A percentile compares a stretch with the other conserved stretches of the same genome.
These are phyloP conservation scores for Triadica sebifera DNA, from an alignment of 345 rosid species.

Conservation along the genomic window DNA sequence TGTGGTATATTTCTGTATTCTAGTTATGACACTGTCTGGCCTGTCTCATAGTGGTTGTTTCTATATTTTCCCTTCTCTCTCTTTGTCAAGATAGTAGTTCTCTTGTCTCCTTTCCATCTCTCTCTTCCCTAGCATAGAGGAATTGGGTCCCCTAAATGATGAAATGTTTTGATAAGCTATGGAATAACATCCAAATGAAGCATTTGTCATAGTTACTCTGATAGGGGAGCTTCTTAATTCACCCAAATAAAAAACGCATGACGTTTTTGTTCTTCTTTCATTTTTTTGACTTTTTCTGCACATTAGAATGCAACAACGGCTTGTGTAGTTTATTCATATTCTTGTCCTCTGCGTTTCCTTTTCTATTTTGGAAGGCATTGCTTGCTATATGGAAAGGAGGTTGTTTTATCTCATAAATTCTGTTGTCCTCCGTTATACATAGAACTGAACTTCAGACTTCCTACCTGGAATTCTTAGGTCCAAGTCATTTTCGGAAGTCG, in stretches of 20 bases:
- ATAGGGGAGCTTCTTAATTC: slow-evolving; percentile 37
- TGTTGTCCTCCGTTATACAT: background rate
- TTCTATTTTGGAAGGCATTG: background rate
- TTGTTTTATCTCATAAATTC: no score
- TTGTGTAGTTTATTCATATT: background rate
- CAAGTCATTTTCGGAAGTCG: background rate
- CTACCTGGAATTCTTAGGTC: background rate
- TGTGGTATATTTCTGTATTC: background rate
- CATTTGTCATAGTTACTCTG: slow-evolving; percentile 87
- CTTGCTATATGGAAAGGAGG: no score
- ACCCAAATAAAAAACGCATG: background rate
- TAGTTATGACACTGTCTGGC: background rate
- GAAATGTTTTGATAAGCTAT: slow-evolving; percentile 49
- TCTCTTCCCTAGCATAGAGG: background rate
- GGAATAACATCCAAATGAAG: slow-evolving; percentile 63
- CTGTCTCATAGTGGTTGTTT: no score
- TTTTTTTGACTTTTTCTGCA: background rate
- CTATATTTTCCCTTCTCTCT: no score
- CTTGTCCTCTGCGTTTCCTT: background rate
- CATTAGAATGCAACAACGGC: background rate
- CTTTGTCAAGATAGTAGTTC: background rate
- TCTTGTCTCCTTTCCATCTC: background rate
- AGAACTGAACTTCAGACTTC: no score
- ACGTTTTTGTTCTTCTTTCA: background rate
- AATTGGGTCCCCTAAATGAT: slow-evolving; percentile 45